Percentiles rank a stretch among this genome's conserved stretches.
These are phyloP conservation scores for Neopestalotiopsis sp. DNA, from an alignment of 2,329 filamentous ascomycete species.

Conservation along the genomic window DNA sequence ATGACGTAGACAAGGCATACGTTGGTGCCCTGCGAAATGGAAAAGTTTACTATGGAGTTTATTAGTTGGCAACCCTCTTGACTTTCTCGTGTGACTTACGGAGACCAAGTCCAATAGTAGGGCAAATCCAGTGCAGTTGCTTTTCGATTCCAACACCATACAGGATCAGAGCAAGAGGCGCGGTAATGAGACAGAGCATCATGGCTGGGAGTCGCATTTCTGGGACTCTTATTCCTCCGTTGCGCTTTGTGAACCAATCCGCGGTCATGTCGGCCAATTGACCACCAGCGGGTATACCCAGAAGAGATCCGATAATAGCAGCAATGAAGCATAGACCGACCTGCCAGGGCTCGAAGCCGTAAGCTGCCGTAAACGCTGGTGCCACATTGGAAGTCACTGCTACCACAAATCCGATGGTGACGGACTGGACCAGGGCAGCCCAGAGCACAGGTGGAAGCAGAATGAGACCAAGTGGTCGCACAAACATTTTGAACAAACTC, in stretches of 20 bases:
- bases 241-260: conserved; percentile 54
- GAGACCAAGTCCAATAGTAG: conserved; percentile 60
- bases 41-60: conserved; percentile 54
- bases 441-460: conserved; percentile 59
- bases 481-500: conserved; percentile 50
- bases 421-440: conserved; percentile 59
- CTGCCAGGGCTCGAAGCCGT: conserved; percentile 51
- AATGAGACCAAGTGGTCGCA: conserved; percentile 56
- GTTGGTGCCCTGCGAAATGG: conserved; percentile 61
- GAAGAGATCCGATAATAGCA: conserved; percentile 51
- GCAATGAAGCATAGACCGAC: conserved; percentile 58
- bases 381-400: conserved; percentile 60
- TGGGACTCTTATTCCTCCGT: conserved; percentile 61
- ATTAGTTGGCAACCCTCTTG: neutral
- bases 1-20: conserved; percentile 63
- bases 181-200: conserved; percentile 54
- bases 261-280: conserved; percentile 52
- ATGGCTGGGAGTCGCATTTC: conserved; percentile 66
- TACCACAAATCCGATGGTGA: conserved; percentile 61
- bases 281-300: conserved; percentile 58
- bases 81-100: conserved; percentile 41
- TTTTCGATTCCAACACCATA: conserved; percentile 54
- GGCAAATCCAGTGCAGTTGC: conserved; percentile 59
- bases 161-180: conserved; percentile 50
- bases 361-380: conserved; percentile 46